Evolutionary conservation across 805 yeast species (phyloP).

Genomic region (Spathaspora girioi): DNA sequence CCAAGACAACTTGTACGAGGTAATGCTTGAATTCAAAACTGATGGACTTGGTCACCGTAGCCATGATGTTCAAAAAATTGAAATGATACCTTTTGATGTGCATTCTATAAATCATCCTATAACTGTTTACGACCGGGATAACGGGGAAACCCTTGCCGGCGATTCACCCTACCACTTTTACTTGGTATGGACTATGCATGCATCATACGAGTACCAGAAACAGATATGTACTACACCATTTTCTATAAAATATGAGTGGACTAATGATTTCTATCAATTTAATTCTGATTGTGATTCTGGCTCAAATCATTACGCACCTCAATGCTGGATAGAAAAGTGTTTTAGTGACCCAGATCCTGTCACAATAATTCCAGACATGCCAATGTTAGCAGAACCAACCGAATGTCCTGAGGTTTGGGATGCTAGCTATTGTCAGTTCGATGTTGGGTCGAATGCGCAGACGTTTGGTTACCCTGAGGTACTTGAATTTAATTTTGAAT

Average conservation of each 20-base stretch:
- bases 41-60: neutral
- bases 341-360: neutral
- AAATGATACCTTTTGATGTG: neutral
- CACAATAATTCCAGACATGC: too few species aligned
- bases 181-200: neutral
- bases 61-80: neutral
- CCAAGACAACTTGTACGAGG: neutral
- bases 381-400: too few species aligned
- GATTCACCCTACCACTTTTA: neutral
- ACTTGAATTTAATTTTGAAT: too few species aligned
- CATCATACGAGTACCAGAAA: neutral
- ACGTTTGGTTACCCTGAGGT: too few species aligned
- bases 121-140: neutral
- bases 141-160: neutral
- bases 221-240: neutral
- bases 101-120: too few species aligned
- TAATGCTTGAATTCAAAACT: neutral
- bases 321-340: neutral
- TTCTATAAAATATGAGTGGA: neutral
- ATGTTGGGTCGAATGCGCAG: too few species aligned
- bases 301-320: too few species aligned
- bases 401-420: too few species aligned
- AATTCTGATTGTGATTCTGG: too few species aligned
- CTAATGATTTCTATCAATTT: too few species aligned
- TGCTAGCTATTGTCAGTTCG: too few species aligned